Evolutionary conservation across 225 moss, liverwort and hornwort species (phyloP).

Genomic region (Lunularia cruciata): DNA sequence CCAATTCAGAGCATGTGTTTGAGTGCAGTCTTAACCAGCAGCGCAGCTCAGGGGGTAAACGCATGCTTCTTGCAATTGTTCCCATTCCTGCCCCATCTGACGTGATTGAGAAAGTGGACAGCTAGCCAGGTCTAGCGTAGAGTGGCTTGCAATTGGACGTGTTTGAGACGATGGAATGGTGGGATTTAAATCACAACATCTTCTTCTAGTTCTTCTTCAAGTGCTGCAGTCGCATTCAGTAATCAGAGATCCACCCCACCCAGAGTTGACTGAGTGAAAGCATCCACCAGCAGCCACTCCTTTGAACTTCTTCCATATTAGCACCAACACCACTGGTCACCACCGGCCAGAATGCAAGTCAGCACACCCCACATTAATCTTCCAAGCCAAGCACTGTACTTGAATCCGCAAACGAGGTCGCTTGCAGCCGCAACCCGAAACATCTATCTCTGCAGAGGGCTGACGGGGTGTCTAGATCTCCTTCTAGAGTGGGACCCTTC

Average conservation of each 20-base stretch:
- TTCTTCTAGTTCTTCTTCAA: no score
- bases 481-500: background rate
- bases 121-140: background rate
- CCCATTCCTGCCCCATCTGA: background rate
- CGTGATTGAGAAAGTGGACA: background rate
- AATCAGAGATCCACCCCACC: background rate
- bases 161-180: no score
- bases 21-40: background rate
- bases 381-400: background rate
- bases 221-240: slow-evolving; percentile 6
- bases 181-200: background rate
- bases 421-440: background rate
- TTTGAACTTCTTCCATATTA: background rate
- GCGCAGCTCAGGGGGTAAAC: background rate
- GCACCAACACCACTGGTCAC: background rate
- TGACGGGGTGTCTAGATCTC: background rate
- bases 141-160: background rate
- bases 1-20: background rate
- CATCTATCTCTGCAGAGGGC: background rate
- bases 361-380: background rate
- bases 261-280: slow-evolving; percentile 2
- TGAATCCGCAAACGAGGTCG: background rate
- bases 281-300: background rate
- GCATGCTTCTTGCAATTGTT: background rate
- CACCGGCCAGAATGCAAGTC: background rate